A percentile compares a stretch with the other conserved stretches of the same genome.
These are phyloP conservation scores for Sanghuangporus sanghuang DNA, from an alignment of 1,284 basidiomycete species.

Conservation along the genomic window DNA sequence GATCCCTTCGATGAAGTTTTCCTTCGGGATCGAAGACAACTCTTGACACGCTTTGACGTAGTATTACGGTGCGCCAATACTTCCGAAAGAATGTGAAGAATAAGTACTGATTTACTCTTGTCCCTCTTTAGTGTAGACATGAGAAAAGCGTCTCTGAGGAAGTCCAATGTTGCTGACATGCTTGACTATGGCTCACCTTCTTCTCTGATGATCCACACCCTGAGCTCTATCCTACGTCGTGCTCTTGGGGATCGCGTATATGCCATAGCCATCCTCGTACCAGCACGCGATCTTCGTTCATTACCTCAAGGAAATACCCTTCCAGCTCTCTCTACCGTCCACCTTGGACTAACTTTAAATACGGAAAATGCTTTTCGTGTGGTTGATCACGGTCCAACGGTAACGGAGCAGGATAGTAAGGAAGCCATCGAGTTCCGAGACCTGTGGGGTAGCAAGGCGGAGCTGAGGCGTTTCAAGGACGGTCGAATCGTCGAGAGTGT, in stretches of 20 bases:
- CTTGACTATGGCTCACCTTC: conserved; percentile 60
- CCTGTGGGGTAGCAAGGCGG: conserved; percentile 91
- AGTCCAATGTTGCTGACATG: conserved; percentile 38
- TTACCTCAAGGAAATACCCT: conserved; percentile 43
- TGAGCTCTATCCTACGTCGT: conserved; percentile 52
- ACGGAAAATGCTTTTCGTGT: conserved; percentile 70
- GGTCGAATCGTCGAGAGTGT: conserved; percentile 91
- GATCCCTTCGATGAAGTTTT: conserved; percentile 78
- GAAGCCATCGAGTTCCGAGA: conserved; percentile 65
- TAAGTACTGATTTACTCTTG: neutral
- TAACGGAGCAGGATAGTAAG: conserved; percentile 51
- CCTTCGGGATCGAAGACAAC: conserved; percentile 60
- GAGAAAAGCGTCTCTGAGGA: conserved; percentile 41
- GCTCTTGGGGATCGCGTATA: conserved; percentile 70
- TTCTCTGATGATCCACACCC: conserved; percentile 48
- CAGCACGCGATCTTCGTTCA: conserved; percentile 40
- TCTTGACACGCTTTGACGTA: conserved; percentile 60
- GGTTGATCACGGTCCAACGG: conserved; percentile 85
- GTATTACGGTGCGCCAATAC: conserved; percentile 43
- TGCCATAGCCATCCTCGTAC: conserved; percentile 53
- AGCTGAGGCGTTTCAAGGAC: conserved; percentile 96
- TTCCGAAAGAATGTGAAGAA: neutral
- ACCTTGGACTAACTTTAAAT: conserved; percentile 75
- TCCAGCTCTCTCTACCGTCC: conserved; percentile 39
- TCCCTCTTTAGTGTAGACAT: conserved; percentile 52